Percentiles rank a stretch among this genome's conserved stretches.
Conservation (phyloP, 768 basidiomycete species). For the Leccinum arenicola region DNA sequence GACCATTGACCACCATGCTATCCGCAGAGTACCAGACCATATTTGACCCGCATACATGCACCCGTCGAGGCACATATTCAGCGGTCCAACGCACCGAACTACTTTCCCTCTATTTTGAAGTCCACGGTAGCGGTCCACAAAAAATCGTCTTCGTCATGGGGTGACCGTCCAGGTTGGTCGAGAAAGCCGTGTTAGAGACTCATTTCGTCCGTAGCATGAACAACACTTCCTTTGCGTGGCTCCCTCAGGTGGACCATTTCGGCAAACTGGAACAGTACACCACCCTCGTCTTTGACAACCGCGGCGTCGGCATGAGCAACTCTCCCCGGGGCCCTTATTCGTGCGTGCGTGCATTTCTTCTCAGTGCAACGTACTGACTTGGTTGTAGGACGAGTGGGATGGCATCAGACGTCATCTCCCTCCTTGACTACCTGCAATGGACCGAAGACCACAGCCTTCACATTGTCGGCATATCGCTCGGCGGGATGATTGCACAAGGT, state of each 20-base stretch:
- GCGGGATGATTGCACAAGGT: conserved; percentile 87
- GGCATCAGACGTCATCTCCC: conserved; percentile 69
- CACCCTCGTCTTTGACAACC: conserved; percentile 77
- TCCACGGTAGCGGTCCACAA: conserved; percentile 63
- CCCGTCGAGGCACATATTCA: conserved; percentile 74
- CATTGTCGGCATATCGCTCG: conserved; percentile 72
- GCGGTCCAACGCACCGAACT: conserved; percentile 58
- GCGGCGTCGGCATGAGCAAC: conserved; percentile 76
- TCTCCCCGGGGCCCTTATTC: conserved; percentile 74
- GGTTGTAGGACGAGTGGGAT: conserved; percentile 61
- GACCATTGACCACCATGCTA: conserved; percentile 5
- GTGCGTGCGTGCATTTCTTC: conserved; percentile 37
- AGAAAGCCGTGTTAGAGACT: not conserved
- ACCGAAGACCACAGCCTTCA: conserved; percentile 58
- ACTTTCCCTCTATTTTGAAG: conserved; percentile 78
- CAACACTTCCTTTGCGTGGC: conserved; percentile 62
- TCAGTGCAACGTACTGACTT: not conserved
- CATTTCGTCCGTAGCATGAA: conserved; percentile 46
- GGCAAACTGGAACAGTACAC: conserved; percentile 51
- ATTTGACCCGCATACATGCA: conserved; percentile 60
- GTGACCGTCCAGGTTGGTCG: conserved; percentile 21
- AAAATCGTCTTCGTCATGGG: conserved; percentile 83
- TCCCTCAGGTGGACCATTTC: conserved; percentile 63
- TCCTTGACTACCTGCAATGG: conserved; percentile 75
- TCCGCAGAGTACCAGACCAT: conserved; percentile 36